phyloP scores from a whole-genome alignment of 2,329 filamentous ascomycete genomes.

The Ampelomyces quisqualis region DNA sequence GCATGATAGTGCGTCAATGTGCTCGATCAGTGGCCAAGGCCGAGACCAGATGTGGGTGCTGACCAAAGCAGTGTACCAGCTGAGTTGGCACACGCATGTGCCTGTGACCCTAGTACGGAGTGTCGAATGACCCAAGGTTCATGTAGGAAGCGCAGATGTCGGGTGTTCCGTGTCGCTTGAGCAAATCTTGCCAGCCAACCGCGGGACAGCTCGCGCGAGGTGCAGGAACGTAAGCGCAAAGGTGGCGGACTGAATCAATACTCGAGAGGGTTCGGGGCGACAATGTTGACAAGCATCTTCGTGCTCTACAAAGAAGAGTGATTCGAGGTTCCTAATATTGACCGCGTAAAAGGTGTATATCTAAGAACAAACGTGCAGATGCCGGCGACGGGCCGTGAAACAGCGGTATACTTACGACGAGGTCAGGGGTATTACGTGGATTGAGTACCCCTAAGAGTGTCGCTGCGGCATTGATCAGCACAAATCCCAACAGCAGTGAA shows the following conservation, averaged over 20 bases:
- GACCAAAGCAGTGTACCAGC: conserved; percentile 26
- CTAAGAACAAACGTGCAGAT: conserved; percentile 8
- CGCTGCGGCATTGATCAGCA: conserved; percentile 35
- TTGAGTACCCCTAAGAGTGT: conserved; percentile 22
- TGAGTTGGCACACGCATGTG: conserved; percentile 31
- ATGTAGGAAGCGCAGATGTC: conserved; percentile 21
- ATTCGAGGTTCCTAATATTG: conserved; percentile 11
- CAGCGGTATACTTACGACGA: conserved; percentile 11
- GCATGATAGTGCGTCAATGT: conserved; percentile 29
- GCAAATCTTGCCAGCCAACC: conserved; percentile 23
- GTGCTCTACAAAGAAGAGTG: neutral
- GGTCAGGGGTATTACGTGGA: conserved; percentile 14
- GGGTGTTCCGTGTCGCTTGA: conserved; percentile 32
- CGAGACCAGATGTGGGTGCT: conserved; percentile 11
- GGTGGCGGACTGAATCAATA: neutral
- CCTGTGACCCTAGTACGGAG: conserved; percentile 23
- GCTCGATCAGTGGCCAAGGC: conserved; percentile 11
- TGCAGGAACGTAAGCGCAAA: conserved; percentile 15
- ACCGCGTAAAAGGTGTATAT: neutral
- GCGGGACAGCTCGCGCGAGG: conserved; percentile 11
- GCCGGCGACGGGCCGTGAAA: conserved; percentile 19
- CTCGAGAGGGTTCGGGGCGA: neutral
- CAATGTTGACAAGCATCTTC: neutral
- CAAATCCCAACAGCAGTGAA: conserved; percentile 23
- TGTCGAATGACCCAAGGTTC: conserved; percentile 23